Evolutionary conservation across 2,329 filamentous ascomycete genomes (phyloP).

Genomic region (Colletotrichum echinochloae): DNA sequence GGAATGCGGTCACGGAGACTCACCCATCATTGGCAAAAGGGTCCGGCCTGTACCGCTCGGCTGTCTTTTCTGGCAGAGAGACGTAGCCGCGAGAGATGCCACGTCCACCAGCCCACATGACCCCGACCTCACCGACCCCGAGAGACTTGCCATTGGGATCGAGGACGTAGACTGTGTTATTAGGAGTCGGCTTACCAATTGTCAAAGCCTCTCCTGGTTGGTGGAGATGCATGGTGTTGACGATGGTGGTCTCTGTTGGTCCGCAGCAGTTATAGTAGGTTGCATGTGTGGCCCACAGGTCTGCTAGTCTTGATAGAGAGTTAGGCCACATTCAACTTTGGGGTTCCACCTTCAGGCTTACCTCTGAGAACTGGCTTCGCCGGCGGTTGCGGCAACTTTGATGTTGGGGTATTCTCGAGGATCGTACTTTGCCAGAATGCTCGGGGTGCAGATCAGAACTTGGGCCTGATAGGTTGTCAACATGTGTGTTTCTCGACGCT

Average conservation of each 20-base stretch:
- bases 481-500: neutral
- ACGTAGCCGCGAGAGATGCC: conserved; percentile 69
- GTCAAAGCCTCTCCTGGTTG: conserved; percentile 57
- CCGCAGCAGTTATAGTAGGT: conserved; percentile 69
- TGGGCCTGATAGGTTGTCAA: conserved; percentile 11
- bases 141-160: conserved; percentile 57
- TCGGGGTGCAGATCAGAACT: conserved; percentile 40
- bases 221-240: conserved; percentile 59
- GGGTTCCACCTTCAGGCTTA: neutral
- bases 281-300: conserved; percentile 64
- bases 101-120: conserved; percentile 68
- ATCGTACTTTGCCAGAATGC: conserved; percentile 40
- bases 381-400: conserved; percentile 38
- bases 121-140: conserved; percentile 59
- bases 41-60: conserved; percentile 61
- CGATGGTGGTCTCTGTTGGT: conserved; percentile 70
- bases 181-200: conserved; percentile 67
- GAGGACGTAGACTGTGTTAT: conserved; percentile 67
- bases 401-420: conserved; percentile 39
- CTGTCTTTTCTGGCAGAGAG: conserved; percentile 64
- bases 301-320: conserved; percentile 54
- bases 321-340: neutral
- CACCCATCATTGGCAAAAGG: conserved; percentile 65
- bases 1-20: conserved; percentile 26
- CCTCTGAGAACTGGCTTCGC: conserved; percentile 40